Base-by-base conservation (phyloP, 345 rosid genomes). In the Eucalyptus pauciflora region DNA sequence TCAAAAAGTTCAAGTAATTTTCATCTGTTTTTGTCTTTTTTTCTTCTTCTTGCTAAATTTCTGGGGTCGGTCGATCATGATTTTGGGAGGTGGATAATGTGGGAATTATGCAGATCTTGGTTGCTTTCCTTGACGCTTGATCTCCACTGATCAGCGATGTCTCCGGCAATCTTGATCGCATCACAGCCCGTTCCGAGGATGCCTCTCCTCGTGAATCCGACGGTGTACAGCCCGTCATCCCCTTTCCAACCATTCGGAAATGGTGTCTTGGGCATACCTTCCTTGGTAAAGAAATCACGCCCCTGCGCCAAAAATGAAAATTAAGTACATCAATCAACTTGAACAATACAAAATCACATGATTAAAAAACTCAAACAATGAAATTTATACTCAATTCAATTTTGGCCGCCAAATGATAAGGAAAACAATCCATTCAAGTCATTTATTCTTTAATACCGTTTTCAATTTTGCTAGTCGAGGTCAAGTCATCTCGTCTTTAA, bases 161-260 rank as follows among this genome's bases (percentile, higher is more conserved):
- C 96, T 20, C 62, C 81, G 29, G 99, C 97, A 88, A 96, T 95
- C 76, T 93, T 94, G 86, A 92, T 92, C 90, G 99, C 97, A 90
- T 97, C 99, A 16, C 91, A 92, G 10, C 95, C 93, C 88, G 97
- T 95, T 87, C 99, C 99, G 16, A 91, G 93, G n/a, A 96, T 95
- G 6, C 99, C 99, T 88, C 95, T 94, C 86, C 97, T 92, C 45
- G 98, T 96, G 88, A 97, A 96, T 25, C 99, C 99, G 56, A 95
- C 99, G 4, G 95, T 92, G 90, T 97, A 97, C 50, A 97, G 87
- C 83, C 99, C 97, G 49, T 94, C 92, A 33, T 86, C 95, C 64
- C 97, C 99, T 87, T 93, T 96, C 99, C 99, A 96, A 7, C 98
- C 94, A 90, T 94, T 92, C 3, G 98, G 98, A 91, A 94, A 96